Evolutionary conservation across 2,329 filamentous ascomycete species (phyloP), one percentile per base, ranked within the genome.

Genomic region (Curvularia eragrostidis): DNA sequence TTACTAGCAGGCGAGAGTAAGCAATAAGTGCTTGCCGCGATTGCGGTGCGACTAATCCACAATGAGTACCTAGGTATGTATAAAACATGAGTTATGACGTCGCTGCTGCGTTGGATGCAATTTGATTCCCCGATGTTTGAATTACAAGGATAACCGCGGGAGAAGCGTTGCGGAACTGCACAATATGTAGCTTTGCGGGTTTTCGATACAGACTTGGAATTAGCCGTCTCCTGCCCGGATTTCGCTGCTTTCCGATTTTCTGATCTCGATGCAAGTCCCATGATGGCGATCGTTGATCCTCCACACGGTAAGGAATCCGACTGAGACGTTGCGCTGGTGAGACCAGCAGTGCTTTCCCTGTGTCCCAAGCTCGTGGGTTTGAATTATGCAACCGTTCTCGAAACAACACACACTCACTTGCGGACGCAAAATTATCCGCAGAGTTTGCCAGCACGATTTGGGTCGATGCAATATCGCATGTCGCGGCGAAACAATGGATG

Each of bases 71-170:
- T 38, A 30, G 41, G 43, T 41, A 48, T n/a, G 18, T 30, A 34
- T 21, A 28, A 18, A 18, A 47, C 24, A 9, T 5, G 18, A 24
- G 30, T 12, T 34, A 53, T 61, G 50, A 59, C 53, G 54, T 56
- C 51, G 13, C 28, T 30, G 18, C 23, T 39, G 21, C 28, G 5
- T 26, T 47, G 15, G 26, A 23, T 8, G 50, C 12, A 32, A 38
- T 38, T 24, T 30, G 9, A 24, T 13, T 23, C 38, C 13, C 32
- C 28, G 26, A 21, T 50, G 46, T 50, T 23, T 38, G 46, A 28
- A 34, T n/a, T 41, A 24, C 54, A 58, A 54, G 54, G 54, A 58
- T 60, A 34, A 21, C 38, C 58, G 54, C 18, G 21, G 54, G 54
- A 34, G 23, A 12, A 15, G n/a, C 47, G 41, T 54, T 48, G 58